Base-by-base conservation (phyloP, 225 moss, liverwort and hornwort species). In the Polytrichum formosum region DNA sequence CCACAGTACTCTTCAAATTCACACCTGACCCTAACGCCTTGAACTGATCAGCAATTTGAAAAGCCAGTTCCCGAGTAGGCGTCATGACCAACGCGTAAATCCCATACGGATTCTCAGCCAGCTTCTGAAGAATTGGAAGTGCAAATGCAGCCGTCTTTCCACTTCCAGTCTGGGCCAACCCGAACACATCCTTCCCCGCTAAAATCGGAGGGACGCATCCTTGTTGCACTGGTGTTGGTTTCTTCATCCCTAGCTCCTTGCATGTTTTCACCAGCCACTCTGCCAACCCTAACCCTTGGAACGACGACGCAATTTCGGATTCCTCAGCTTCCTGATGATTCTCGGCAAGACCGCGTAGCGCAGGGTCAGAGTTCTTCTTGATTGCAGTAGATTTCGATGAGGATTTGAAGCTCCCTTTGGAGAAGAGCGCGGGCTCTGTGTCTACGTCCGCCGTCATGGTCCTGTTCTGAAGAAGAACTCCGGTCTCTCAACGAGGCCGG, bases 121-220 rank as follows among this genome's bases (percentile, higher is more conserved):
- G 73, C 16, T 79, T 79, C 72, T 98, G 92, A 37, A 98, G 70
- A 67, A 98, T 94, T 4, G 98, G 98, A 2, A 98, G 91, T 18
- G 94, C 98, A 53, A 98, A 98, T 1, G 98, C 98, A 23, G 98
- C 98, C 4, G 98, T 98, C 78, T 98, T 98, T 17, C 98, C 98
- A 70, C 98, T 98, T 18, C 98, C 98, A 0, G 98, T 98, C 72
- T 98, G 91, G 54, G 98, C 98, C 67, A 98, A 69, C 1, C 94
- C 94, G 9, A 98, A 78, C 55, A 94, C 92, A 23, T 94, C 94
- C 78, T 90, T 94, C 55, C 98, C 98, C 7, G 78, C 74, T 5
- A 98, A 63, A 65, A 94, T 83, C 65, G 90, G 85, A 28, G 94
- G 94, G 58, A 98, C 87, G 70, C 98, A 98, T 6, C 73, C 88